Evolutionary conservation across 768 basidiomycete genomes (phyloP), one percentile per base, ranked within the genome.

Genomic region (Saitozyma podzolica): DNA sequence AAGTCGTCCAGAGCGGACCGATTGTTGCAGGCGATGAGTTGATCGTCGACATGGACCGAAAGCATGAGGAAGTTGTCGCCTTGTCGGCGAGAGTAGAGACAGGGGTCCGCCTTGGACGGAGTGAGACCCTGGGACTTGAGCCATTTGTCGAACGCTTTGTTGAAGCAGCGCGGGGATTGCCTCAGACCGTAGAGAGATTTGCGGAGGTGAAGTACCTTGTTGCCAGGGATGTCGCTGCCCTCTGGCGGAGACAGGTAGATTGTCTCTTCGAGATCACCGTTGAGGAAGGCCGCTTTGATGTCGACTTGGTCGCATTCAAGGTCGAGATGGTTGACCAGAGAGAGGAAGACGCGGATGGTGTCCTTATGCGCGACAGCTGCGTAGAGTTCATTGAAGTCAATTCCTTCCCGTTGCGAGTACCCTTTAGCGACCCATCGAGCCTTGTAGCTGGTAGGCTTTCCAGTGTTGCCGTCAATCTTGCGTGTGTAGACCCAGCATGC

Each of bases 251-350:
- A 19, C n/a, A 56, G 17, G 50, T 51, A 58, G 8, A 62, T 62
- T 2, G 40, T 54, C 48, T 64, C 59, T 29, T 56, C 58, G 9
- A 64, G 51, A n/a, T 64, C 58, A 3, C 62, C 65, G 48, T 67
- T 67, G 57, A 67, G 65, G 63, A 67, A 65, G 13, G 63, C 66
- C 2, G 58, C 66, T 8, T 50, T 57, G 66, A 67, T 64, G 52
- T 65, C 66, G 29, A 67, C 63, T 54, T 62, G 62, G 47, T 61
- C 50, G 47, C 53, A 59, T n/a, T 63, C 59, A 7, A 67, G 48
- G 40, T 70, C 47, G 37, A 55, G 42, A 2, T 57, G 41, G 39
- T 63, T 58, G 19, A 48, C 47, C 14, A 58, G 49, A 6, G 57
- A 17, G 29, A 58, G 57, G 13, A 58, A 58, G 14, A 58, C 29